Percentiles rank a stretch among this genome's conserved stretches.
phyloP scores from a whole-genome alignment of 2,329 filamentous ascomycete species.

The Pseudocercospora cruenta region DNA sequence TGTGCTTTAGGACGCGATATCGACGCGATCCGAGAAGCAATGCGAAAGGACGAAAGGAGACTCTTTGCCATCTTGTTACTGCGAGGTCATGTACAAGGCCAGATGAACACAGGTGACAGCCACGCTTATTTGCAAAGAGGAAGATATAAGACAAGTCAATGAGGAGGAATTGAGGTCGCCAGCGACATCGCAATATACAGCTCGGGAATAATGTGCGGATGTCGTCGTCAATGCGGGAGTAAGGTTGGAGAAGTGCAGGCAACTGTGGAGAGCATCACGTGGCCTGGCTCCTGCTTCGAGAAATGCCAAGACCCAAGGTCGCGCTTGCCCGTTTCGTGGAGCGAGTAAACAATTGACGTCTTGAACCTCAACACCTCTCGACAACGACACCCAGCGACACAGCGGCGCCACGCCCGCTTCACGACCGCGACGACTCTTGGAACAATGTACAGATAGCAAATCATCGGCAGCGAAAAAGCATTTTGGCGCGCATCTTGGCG shows the following conservation, averaged over 20 bases:
- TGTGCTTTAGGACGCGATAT: not conserved
- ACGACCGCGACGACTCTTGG: conserved; percentile 22
- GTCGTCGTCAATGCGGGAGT: not conserved
- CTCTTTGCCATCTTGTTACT: conserved; percentile 25
- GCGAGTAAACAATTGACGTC: not conserved
- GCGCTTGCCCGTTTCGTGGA: not conserved
- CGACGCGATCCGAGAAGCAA: conserved; percentile 9
- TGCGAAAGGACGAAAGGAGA: conserved; percentile 26
- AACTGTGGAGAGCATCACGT: not conserved
- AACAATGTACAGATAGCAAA: conserved; percentile 27
- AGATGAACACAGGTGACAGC: not conserved
- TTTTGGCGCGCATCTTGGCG: conserved; percentile 15
- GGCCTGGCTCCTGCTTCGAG: not conserved
- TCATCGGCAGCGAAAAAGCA: conserved; percentile 13
- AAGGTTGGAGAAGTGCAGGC: not conserved
- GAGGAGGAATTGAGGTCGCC: not conserved
- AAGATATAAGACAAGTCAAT: not conserved
- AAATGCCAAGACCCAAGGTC: not conserved
- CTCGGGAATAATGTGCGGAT: not conserved
- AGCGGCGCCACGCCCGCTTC: conserved; percentile 2
- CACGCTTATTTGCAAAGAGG: not conserved
- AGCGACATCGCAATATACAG: conserved; percentile 2
- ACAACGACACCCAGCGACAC: conserved; percentile 12
- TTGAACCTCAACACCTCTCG: not conserved
- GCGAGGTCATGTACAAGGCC: not conserved